phyloP scores from a whole-genome alignment of 306 rosid species.

The Crotalaria pallida region DNA sequence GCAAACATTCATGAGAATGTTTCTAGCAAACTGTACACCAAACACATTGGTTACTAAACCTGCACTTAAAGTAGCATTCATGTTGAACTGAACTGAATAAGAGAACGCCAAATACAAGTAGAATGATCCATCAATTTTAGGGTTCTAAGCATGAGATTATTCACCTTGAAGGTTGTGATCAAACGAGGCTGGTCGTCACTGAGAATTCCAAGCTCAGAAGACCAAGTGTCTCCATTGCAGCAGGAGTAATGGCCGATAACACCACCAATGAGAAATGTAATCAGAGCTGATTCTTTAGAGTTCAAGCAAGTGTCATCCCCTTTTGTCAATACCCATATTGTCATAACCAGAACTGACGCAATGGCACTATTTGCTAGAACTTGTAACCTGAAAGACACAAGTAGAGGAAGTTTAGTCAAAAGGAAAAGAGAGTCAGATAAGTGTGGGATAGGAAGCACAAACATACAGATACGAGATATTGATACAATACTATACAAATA shows the following conservation, averaged over 20 bases:
- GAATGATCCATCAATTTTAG: neutral
- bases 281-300: conserved; percentile 53
- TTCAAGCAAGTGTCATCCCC: conserved; percentile 69
- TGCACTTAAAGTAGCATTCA: neutral
- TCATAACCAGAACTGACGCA: conserved; percentile 59
- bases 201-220: conserved; percentile 89
- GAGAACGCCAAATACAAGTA: conserved; percentile 3
- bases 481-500: too few relatives aligned
- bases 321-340: conserved; percentile 45
- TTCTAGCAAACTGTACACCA: neutral
- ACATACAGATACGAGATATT: too few relatives aligned
- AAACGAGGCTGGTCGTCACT: conserved; percentile 75
- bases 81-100: neutral
- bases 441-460: too few relatives aligned
- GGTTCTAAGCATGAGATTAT: conserved; percentile 10
- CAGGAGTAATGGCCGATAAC: conserved; percentile 86
- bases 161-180: conserved; percentile 87
- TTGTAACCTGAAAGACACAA: conserved; percentile 56
- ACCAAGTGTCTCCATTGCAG: conserved; percentile 98
- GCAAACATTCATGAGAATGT: neutral
- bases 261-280: conserved; percentile 77
- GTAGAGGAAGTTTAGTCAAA: neutral
- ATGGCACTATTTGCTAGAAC: conserved; percentile 74
- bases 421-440: conserved; percentile 6
- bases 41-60: neutral